A percentile compares a stretch with the other conserved stretches of the same genome.
Evolutionary conservation across 1,284 basidiomycete species (phyloP).

Genomic region (Clitocybe nebularis): DNA sequence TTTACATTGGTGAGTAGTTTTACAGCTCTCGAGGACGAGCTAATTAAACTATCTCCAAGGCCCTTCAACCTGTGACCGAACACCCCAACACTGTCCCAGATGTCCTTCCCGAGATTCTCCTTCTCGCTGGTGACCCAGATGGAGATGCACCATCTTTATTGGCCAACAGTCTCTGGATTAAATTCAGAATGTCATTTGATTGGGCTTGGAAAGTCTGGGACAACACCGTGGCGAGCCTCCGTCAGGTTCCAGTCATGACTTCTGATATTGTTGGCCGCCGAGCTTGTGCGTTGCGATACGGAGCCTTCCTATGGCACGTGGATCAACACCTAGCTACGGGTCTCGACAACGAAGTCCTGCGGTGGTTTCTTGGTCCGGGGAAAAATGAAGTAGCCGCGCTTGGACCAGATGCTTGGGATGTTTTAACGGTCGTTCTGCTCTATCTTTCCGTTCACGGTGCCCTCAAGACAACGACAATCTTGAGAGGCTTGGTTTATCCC

Average conservation of each 20-base stretch:
- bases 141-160: conserved; percentile 60
- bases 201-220: conserved; percentile 83
- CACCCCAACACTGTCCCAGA: conserved; percentile 50
- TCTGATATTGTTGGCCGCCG: conserved; percentile 41
- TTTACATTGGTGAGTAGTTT: conserved; percentile 53
- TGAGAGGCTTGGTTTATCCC: conserved; percentile 70
- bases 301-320: conserved; percentile 62
- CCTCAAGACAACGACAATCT: conserved; percentile 64
- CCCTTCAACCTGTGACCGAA: conserved; percentile 42
- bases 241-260: conserved; percentile 57
- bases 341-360: conserved; percentile 60
- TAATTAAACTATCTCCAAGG: conserved; percentile 26
- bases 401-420: conserved; percentile 59
- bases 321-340: conserved; percentile 71
- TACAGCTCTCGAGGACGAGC: neutral
- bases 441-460: conserved; percentile 66
- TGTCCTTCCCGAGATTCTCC: conserved; percentile 62
- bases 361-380: conserved; percentile 67
- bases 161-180: conserved; percentile 76
- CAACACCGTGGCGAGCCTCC: conserved; percentile 66
- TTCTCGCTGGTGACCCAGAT: conserved; percentile 53
- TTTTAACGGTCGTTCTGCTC: conserved; percentile 56
- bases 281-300: conserved; percentile 59
- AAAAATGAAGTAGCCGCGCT: conserved; percentile 56
- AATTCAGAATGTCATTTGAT: conserved; percentile 63